These are phyloP conservation scores for Amoebophrya sp. DNA, from an alignment of 169 alveolate species.

Conservation along the genomic window DNA sequence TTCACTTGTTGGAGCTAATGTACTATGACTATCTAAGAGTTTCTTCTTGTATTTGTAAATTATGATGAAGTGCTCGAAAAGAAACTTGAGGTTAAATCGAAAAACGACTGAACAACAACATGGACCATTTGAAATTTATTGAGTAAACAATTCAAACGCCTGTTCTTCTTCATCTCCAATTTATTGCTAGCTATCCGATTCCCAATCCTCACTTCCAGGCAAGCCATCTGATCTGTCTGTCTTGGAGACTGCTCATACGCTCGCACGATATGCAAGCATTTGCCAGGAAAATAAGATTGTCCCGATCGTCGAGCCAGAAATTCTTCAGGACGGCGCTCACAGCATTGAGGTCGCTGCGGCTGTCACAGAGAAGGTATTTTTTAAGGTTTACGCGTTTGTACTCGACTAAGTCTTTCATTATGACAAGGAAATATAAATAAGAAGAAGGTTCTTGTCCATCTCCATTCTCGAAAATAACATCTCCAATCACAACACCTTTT, in stretches of 20 bases:
- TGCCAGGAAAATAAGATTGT: conserved; percentile 95
- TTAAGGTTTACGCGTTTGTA: background rate
- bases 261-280: conserved; percentile 97
- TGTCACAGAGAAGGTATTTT: conserved; percentile 64
- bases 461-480: background rate
- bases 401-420: background rate
- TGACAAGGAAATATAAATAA: no score
- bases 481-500: no score
- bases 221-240: conserved; percentile 87
- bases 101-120: no score
- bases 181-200: no score
- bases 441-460: background rate
- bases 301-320: conserved; percentile 99
- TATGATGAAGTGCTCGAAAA: no score
- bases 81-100: no score
- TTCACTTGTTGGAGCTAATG: background rate
- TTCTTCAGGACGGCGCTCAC: conserved; percentile 93
- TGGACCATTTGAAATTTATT: no score
- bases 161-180: no score
- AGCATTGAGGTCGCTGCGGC: conserved; percentile 87
- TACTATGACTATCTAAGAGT: background rate
- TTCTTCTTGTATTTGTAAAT: background rate
- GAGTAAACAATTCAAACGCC: no score
- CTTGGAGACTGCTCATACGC: conserved; percentile 88
- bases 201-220: conserved; percentile 23